phyloP scores from a whole-genome alignment of 352 stramenopile genomes.

The Pythium monospermum region DNA sequence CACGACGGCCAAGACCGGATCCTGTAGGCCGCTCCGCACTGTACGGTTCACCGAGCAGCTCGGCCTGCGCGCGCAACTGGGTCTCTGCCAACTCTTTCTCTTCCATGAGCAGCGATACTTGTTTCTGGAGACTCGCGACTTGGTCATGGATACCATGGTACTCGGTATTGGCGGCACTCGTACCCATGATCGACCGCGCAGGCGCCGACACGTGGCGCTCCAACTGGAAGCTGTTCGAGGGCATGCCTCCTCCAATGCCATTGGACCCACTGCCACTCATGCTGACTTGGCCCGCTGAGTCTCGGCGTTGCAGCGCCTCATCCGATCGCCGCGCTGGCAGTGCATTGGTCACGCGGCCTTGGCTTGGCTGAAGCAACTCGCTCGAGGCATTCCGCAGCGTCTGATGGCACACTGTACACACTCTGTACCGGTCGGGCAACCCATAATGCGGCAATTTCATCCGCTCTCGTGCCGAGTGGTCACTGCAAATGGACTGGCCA shows the following conservation, averaged over 20 bases:
- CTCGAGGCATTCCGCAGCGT: constrained; percentile 51
- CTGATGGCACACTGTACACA: constrained; percentile 81
- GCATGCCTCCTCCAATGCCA: constrained; percentile 1
- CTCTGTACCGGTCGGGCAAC: constrained; percentile 68
- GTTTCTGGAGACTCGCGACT: constrained; percentile 79
- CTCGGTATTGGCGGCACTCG: too few relatives aligned
- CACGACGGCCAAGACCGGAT: constrained; percentile 15
- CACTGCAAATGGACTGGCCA: constrained; percentile 78
- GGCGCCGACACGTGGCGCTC: constrained; percentile 76
- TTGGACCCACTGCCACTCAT: constrained; percentile 21
- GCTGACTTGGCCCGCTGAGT: constrained; percentile 16
- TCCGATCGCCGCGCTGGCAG: constrained; percentile 43
- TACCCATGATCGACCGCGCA: constrained; percentile 35
- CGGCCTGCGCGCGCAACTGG: constrained; percentile 62
- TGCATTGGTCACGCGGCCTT: constrained; percentile 5
- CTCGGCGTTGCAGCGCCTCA: constrained; percentile 18
- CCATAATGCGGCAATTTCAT: constrained; percentile 81
- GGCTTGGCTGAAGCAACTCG: constrained; percentile 32
- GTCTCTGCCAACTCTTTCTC: constrained; percentile 80
- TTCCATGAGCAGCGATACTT: constrained; percentile 79
- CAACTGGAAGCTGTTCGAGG: constrained; percentile 25
- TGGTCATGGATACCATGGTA: constrained; percentile 70
- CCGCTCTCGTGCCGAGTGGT: constrained; percentile 79
- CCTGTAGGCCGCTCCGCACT: not conserved
- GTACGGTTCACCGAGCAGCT: constrained; percentile 41